Base-by-base conservation (phyloP, 805 yeast genomes). In the Kluyveromyces nonfermentans region DNA sequence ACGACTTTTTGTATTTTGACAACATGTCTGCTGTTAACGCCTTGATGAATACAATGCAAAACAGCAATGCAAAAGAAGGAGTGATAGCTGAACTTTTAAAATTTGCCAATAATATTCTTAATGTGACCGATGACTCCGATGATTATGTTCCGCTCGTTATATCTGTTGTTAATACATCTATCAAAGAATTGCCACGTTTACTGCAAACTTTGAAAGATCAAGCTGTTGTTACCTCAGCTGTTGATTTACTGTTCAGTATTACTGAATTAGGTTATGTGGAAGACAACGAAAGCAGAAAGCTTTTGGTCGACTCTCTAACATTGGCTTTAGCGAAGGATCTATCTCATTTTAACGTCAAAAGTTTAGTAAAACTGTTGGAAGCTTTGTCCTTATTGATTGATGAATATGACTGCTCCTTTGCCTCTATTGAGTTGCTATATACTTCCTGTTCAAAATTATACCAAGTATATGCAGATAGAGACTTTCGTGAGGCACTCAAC, bases 401-500 rank as follows among this genome's bases (percentile, higher is more conserved):
- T 16, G 74, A 72, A 7, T 73, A 69, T 51, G 76, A 77, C 12
- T 74, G 84, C 49, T 54, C 72, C 0, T 74, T 78, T 50, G 68
- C 62, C 1, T 80, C 75, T 8, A 65, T 82, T 14, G 55, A 64
- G 40, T 65, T 69, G 9, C 61, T 77, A 16, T 85, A 75, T 55
- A 65, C 64, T 14, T 67, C 70, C 1, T 63, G 77, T 35, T 70
- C 87, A 1, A 73, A 73, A 45, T 67, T 82, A n/a, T 78, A 85
- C 62, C 72, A 75, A 49, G 56, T 67, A 14, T 79, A 76, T 49
- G 61, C 71, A 12, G 89, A 84, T 41, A 70, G 75, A 32, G 71
- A 73, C n/a, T 69, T 84, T 46, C 74, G 97, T 45, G 64, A 63
- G 10, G 72, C 75, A 3, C 68, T 90, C 32, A 76, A 80, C n/a